These are phyloP conservation scores for Cytospora paraplurivora DNA, from an alignment of 2,329 filamentous ascomycete genomes.

Conservation along the genomic window DNA sequence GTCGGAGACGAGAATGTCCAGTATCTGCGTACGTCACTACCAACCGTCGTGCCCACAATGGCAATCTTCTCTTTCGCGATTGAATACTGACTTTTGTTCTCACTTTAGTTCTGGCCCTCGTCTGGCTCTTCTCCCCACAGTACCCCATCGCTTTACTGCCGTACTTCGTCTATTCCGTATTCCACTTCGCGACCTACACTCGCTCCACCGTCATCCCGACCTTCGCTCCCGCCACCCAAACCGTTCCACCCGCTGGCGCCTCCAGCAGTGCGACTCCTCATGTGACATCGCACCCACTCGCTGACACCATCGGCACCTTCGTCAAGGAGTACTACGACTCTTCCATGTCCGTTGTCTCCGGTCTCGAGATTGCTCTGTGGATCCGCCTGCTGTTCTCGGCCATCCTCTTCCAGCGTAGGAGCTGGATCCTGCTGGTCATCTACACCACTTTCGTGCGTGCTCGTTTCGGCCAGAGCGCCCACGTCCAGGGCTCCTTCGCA, in stretches of 20 bases:
- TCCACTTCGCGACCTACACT: slow-evolving; percentile 97
- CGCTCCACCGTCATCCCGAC: slow-evolving; percentile 92
- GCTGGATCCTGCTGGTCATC: slow-evolving; percentile 81
- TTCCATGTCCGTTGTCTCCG: slow-evolving; percentile 90
- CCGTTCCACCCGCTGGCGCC: slow-evolving; percentile 55
- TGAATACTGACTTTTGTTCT: slow-evolving; percentile 28
- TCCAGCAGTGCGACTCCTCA: slow-evolving; percentile 61
- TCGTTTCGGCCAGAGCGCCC: slow-evolving; percentile 84
- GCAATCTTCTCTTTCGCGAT: background rate
- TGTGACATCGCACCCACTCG: slow-evolving; percentile 59
- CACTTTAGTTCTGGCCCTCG: slow-evolving; percentile 77
- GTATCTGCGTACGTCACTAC: slow-evolving; percentile 75
- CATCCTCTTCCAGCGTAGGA: slow-evolving; percentile 84
- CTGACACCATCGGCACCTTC: slow-evolving; percentile 85
- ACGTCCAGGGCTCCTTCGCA: slow-evolving; percentile 82
- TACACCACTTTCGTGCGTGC: slow-evolving; percentile 94
- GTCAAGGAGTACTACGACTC: slow-evolving; percentile 98
- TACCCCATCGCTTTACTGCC: slow-evolving; percentile 88
- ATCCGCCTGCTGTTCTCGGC: slow-evolving; percentile 78
- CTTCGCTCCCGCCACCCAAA: slow-evolving; percentile 66
- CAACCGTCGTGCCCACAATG: background rate
- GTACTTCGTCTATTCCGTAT: slow-evolving; percentile 95
- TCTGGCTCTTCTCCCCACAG: slow-evolving; percentile 93
- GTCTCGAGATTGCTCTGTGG: slow-evolving; percentile 87
- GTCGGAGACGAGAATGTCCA: slow-evolving; percentile 94